phyloP scores from a whole-genome alignment of 2,329 filamentous ascomycete species.

The Penicillium sp. region DNA sequence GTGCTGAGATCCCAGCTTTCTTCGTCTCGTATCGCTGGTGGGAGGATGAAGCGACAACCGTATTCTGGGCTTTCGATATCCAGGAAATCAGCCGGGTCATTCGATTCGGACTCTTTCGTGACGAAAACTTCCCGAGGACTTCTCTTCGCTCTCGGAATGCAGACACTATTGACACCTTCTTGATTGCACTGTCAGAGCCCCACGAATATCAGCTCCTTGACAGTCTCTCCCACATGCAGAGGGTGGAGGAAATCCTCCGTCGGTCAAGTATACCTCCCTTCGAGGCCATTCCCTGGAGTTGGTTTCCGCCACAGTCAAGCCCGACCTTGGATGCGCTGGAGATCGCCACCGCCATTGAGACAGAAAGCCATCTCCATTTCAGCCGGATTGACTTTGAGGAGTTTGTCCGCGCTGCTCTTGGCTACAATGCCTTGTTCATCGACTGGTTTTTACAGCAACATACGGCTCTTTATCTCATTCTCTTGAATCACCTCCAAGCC shows the following conservation, averaged over 20 bases:
- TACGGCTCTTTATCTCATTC: constrained; percentile 35
- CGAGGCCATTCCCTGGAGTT: constrained; percentile 35
- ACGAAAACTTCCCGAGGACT: constrained; percentile 37
- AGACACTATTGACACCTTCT: constrained; percentile 36
- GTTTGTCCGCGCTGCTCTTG: constrained; percentile 41
- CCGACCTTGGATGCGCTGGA: constrained; percentile 21
- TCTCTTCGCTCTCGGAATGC: constrained; percentile 37
- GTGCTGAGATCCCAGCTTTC: constrained; percentile 36
- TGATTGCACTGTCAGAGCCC: constrained; percentile 31
- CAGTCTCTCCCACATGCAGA: constrained; percentile 38
- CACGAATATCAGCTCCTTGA: constrained; percentile 28
- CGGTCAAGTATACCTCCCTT: constrained; percentile 30
- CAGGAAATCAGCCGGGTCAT: constrained; percentile 40
- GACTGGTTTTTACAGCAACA: constrained; percentile 45
- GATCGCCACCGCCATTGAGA: constrained; percentile 39
- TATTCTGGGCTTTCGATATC: constrained; percentile 43
- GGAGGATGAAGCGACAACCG: constrained; percentile 43
- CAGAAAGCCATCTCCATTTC: constrained; percentile 45
- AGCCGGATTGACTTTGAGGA: constrained; percentile 42
- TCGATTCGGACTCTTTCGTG: constrained; percentile 39
- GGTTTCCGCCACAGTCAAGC: constrained; percentile 34
- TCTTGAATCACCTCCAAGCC: constrained; percentile 34
- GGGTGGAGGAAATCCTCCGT: constrained; percentile 43
- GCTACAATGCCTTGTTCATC: constrained; percentile 35
- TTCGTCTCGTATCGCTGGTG: constrained; percentile 41